Percentiles rank a stretch among this genome's conserved stretches.
phyloP scores from a whole-genome alignment of 495 filamentous ascomycete species.

The Xylaria sp. region DNA sequence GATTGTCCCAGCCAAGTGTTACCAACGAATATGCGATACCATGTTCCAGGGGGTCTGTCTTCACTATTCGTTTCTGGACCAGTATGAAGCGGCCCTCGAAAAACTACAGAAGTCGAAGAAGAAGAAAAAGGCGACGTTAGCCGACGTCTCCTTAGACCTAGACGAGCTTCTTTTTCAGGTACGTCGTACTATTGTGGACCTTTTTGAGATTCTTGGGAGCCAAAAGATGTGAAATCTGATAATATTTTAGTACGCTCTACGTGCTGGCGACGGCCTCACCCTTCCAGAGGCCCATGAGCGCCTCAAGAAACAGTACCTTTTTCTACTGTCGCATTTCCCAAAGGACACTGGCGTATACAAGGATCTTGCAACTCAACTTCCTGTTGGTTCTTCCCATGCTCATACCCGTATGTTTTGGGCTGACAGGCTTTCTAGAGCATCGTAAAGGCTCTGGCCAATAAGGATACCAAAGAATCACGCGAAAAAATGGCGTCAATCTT shows the following conservation, averaged over 20 bases:
- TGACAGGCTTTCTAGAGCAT: slow-evolving; percentile 27
- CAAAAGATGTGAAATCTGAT: slow-evolving; percentile 24
- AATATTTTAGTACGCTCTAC: slow-evolving; percentile 46
- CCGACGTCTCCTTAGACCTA: slow-evolving; percentile 34
- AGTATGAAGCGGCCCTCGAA: slow-evolving; percentile 42
- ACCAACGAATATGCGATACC: slow-evolving; percentile 65
- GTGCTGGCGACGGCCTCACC: slow-evolving; percentile 50
- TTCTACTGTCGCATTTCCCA: slow-evolving; percentile 51
- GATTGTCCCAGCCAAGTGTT: slow-evolving; percentile 67
- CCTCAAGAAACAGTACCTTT: slow-evolving; percentile 45
- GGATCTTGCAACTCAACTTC: slow-evolving; percentile 41
- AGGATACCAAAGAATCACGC: slow-evolving; percentile 4
- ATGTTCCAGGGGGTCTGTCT: slow-evolving; percentile 74
- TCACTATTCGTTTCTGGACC: slow-evolving; percentile 66
- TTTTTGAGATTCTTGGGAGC: background rate
- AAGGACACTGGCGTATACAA: slow-evolving; percentile 49
- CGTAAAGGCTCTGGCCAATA: slow-evolving; percentile 26
- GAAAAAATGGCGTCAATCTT: slow-evolving; percentile 4
- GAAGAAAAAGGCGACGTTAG: slow-evolving; percentile 38
- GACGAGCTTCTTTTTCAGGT: slow-evolving; percentile 52
- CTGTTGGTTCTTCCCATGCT: slow-evolving; percentile 37
- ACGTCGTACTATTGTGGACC: slow-evolving; percentile 28
- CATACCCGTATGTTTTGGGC: background rate
- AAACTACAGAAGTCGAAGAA: slow-evolving; percentile 41
- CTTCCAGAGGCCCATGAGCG: slow-evolving; percentile 47